Conservation (phyloP, 2,329 filamentous ascomycete species). For the Metarhizium album region DNA sequence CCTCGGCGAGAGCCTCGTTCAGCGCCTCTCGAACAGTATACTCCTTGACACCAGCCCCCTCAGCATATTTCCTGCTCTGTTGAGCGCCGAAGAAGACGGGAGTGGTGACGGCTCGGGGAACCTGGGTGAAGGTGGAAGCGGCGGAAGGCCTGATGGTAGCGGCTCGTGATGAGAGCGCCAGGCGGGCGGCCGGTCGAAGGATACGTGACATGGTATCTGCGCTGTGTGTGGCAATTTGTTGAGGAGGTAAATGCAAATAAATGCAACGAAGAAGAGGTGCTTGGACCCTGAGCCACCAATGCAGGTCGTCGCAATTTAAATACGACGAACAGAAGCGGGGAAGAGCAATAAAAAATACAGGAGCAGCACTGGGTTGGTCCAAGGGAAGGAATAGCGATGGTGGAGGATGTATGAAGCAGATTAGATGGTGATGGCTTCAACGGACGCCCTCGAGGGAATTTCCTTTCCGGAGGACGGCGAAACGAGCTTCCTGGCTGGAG, state of each 20-base stretch:
- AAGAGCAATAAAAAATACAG: background rate
- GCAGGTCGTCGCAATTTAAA: conserved; percentile 5
- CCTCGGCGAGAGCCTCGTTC: conserved; percentile 95
- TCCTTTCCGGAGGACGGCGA: conserved; percentile 11
- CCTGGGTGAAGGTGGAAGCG: conserved; percentile 23
- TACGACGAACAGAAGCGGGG: background rate
- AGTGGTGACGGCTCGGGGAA: conserved; percentile 23
- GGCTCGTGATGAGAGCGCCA: conserved; percentile 33
- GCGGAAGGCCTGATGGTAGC: conserved; percentile 22
- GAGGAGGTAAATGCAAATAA: conserved; percentile 2
- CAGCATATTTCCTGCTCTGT: conserved; percentile 46
- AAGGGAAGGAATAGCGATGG: background rate
- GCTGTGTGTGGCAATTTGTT: conserved; percentile 4
- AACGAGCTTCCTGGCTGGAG: conserved; percentile 10
- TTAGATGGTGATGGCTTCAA: conserved; percentile 8
- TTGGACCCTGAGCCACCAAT: conserved; percentile 9
- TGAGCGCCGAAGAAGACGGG: conserved; percentile 27
- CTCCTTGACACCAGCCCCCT: conserved; percentile 62
- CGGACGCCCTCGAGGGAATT: conserved; percentile 10
- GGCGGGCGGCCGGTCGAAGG: conserved; percentile 38
- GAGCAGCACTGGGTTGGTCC: background rate
- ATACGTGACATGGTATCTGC: conserved; percentile 36
- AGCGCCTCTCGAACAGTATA: conserved; percentile 95
- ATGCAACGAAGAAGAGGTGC: conserved; percentile 1
- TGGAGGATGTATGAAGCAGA: background rate